Conservation (phyloP, 805 yeast species). For the Suhomyces kilbournensis region DNA sequence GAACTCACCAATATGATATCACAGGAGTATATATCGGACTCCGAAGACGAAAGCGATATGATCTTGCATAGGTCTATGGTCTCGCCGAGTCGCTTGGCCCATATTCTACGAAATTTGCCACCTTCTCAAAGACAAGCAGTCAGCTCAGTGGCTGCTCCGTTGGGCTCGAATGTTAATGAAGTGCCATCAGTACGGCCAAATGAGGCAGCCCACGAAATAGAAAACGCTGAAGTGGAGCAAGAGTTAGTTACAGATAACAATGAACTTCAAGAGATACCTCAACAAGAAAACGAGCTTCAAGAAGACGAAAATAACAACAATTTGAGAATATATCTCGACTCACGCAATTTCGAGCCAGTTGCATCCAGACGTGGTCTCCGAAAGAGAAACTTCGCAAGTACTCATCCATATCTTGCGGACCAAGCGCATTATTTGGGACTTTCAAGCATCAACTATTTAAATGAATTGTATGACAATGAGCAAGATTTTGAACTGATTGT, state of each 20-base stretch:
- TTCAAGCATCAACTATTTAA: constrained; percentile 32
- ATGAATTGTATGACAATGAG: constrained; percentile 35
- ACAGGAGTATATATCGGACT: constrained; percentile 25
- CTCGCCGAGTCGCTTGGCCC: constrained; percentile 4
- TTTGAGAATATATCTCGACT: constrained; percentile 12
- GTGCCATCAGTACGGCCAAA: not conserved
- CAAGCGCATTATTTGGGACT: constrained; percentile 44
- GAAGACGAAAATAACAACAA: constrained; percentile 12
- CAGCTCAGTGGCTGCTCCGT: not conserved
- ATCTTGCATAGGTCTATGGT: constrained; percentile 12
- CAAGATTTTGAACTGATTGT: constrained; percentile 33
- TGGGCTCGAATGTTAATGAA: not conserved
- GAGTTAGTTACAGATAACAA: not conserved
- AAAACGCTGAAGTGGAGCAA: not conserved
- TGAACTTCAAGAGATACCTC: not conserved
- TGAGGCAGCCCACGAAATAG: not conserved
- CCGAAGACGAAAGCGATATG: constrained; percentile 22
- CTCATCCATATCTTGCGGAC: constrained; percentile 45
- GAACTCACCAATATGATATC: not conserved
- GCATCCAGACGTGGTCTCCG: constrained; percentile 29
- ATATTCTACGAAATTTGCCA: not conserved
- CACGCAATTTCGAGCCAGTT: constrained; percentile 10
- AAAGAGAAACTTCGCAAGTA: constrained; percentile 41
- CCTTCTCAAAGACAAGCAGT: not conserved
- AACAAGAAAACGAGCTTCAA: not conserved